Percentiles rank a stretch among this genome's conserved stretches.
These are phyloP conservation scores for Alternaria tenuissima DNA, from an alignment of 2,329 filamentous ascomycete species.

Conservation along the genomic window DNA sequence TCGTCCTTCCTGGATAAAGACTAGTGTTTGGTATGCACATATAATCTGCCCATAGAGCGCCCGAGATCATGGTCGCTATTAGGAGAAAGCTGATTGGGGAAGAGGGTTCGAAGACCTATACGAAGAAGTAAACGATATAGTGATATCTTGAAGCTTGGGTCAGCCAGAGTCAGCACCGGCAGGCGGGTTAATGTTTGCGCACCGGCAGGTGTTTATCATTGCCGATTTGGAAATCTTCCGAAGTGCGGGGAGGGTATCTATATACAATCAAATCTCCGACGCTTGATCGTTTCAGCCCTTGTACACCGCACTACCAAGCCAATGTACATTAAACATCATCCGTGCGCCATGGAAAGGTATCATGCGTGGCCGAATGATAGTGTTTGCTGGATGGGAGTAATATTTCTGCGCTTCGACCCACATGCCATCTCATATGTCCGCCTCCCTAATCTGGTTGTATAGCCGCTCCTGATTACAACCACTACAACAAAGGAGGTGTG, in stretches of 20 bases:
- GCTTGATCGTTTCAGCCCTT: constrained; percentile 18
- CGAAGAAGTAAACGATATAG: too few species aligned
- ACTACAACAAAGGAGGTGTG: not conserved
- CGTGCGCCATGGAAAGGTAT: constrained; percentile 5
- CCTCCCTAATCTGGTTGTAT: constrained; percentile 7
- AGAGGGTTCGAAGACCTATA: too few species aligned
- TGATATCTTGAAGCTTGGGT: not conserved
- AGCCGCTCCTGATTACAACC: constrained; percentile 1
- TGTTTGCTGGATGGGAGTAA: constrained; percentile 1
- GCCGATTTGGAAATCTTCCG: constrained; percentile 10
- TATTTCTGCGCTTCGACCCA: not conserved
- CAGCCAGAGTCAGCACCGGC: not conserved
- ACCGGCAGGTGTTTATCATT: not conserved
- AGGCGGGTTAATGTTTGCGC: not conserved
- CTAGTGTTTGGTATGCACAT: not conserved
- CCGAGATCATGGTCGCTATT: not conserved
- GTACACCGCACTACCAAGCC: constrained; percentile 16
- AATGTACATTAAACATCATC: constrained; percentile 11
- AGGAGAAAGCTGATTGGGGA: too few species aligned
- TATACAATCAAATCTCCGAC: constrained; percentile 17
- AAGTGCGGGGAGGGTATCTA: constrained; percentile 9
- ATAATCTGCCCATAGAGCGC: not conserved
- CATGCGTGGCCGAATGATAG: not conserved
- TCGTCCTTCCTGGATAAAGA: not conserved
- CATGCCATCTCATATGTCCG: not conserved